Evolutionary conservation across 805 yeast species (phyloP), one percentile per base, ranked within the genome.

Genomic region (Cyberlindnera mississippiensis): DNA sequence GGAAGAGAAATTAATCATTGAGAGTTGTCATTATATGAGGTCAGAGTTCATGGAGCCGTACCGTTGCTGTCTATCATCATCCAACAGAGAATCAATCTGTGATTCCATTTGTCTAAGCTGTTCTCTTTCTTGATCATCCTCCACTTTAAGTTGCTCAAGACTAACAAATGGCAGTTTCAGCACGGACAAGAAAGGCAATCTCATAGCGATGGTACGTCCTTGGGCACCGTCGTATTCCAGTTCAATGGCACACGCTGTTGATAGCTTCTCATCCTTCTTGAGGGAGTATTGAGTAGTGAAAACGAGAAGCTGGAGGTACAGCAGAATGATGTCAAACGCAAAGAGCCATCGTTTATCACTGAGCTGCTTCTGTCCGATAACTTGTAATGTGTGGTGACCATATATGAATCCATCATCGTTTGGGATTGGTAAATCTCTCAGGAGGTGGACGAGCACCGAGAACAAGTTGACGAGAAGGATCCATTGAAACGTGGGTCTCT

Each of bases 351-450:
- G 41, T 24, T 48, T 55, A 19, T 38, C 43, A 1, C 33, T n/a
- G 4, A 57, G 28, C 27, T 50, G 55, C 4, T 9, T 6, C 28
- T 56, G 51, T 3, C 62, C 62, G 20, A 57, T 55, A 3, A 44
- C 19, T 24, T 57, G 59, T n/a, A 57, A 18, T 3, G 53, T 47
- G 27, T 50, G 55, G 28, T 57, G 61, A 2, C 62, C 62, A 38
- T 50, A 56, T 2, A 57, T 37, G 37, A 31, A 57, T 4, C 60
- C 59, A 33, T 50, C 56, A 1, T 35, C 39, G 12, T 51, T 40
- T 1, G 61, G 54, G 7, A 37, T 42, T 2, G 61, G 62, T 8
- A 57, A 28, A 0, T 44, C 49, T n/a, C 51, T 19, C 8, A 15
- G 8, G 9, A 36, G 29, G 34, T 57, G 62, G 2, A 40, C 16